Evolutionary conservation across 192 early-diverging fungal species (phyloP).

Genomic region (Mortierella hygrophila): DNA sequence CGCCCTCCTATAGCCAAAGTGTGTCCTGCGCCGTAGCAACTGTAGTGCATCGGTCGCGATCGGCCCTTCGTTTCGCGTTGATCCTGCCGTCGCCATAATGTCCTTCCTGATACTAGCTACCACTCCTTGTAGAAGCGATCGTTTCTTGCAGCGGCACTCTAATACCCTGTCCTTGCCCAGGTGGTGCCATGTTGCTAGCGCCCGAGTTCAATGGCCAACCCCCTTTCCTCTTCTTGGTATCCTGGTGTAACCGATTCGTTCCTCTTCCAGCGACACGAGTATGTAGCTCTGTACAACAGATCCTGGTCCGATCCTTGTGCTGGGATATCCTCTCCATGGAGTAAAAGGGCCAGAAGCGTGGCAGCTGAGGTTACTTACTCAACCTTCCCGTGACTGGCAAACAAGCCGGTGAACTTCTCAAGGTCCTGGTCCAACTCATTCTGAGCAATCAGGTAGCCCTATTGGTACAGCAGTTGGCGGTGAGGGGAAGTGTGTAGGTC

Average conservation of each 20-base stretch:
- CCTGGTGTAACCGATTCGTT: not conserved
- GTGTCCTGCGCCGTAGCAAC: no score
- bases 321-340: not conserved
- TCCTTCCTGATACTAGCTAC: no score
- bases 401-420: constrained; percentile 79
- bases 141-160: no score
- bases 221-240: not conserved
- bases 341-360: not conserved
- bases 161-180: no score
- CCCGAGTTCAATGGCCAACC: no score
- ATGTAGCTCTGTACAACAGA: not conserved
- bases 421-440: constrained; percentile 87
- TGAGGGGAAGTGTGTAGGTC: not conserved
- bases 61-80: no score
- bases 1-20: no score
- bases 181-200: no score
- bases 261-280: not conserved
- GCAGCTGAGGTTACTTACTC: constrained; percentile 70
- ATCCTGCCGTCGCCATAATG: no score
- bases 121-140: no score
- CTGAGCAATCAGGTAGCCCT: constrained; percentile 88
- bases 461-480: not conserved
- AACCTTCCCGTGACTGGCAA: constrained; percentile 78
- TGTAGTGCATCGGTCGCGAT: no score
- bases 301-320: not conserved